Conservation (phyloP, 371 early-diverging fungal species). For the Mucor circinelloides region DNA sequence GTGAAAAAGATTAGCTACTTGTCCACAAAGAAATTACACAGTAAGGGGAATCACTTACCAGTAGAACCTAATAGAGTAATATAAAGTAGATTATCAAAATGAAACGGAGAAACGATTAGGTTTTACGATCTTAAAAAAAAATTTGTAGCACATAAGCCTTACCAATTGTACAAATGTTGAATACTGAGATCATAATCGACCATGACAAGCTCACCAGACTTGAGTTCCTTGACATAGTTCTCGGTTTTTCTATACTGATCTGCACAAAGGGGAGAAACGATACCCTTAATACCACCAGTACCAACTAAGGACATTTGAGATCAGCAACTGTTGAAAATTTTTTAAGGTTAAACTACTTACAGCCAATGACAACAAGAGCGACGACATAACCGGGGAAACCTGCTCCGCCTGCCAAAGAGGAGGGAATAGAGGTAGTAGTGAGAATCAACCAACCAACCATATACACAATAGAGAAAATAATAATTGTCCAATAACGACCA, state of each 20-base stretch:
- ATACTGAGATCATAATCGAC: constrained; percentile 65
- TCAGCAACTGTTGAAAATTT: not conserved
- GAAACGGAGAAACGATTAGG: constrained; percentile 6
- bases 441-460: constrained; percentile 64
- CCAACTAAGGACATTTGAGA: constrained; percentile 55
- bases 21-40: too few relatives aligned
- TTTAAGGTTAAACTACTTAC: constrained; percentile 18
- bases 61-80: constrained; percentile 60
- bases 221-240: constrained; percentile 49
- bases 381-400: constrained; percentile 68
- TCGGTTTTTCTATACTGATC: constrained; percentile 43
- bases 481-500: constrained; percentile 81
- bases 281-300: constrained; percentile 88
- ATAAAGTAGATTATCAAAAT: constrained; percentile 11
- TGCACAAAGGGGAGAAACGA: constrained; percentile 45
- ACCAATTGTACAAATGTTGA: constrained; percentile 67
- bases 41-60: constrained; percentile 26
- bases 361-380: constrained; percentile 51
- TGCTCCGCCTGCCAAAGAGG: constrained; percentile 48
- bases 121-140: not conserved
- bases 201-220: constrained; percentile 55
- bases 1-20: too few relatives aligned
- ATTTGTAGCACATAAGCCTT: not conserved
- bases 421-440: constrained; percentile 58
- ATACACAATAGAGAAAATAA: constrained; percentile 68